Conservation (phyloP, 1,284 basidiomycete species). For the Pseudozyma hubeiensis region DNA sequence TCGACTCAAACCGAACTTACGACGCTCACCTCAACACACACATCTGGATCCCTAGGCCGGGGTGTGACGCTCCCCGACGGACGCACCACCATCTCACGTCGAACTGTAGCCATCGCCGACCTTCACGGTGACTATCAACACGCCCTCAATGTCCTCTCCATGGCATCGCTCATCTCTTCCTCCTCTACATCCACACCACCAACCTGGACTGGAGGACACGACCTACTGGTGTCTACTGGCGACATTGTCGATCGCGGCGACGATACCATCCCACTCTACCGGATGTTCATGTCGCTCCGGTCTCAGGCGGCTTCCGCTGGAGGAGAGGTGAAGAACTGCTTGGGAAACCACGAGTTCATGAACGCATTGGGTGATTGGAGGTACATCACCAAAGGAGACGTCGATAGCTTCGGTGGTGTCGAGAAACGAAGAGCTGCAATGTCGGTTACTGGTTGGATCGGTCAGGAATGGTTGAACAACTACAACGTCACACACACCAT, state of each 20-base stretch:
- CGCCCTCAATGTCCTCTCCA: constrained; percentile 59
- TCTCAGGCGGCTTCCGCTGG: constrained; percentile 42
- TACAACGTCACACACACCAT: constrained; percentile 59
- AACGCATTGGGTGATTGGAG: constrained; percentile 70
- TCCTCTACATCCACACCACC: not conserved
- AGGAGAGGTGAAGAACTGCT: constrained; percentile 54
- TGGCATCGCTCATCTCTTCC: constrained; percentile 48
- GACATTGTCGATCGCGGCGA: constrained; percentile 67
- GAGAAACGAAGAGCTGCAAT: constrained; percentile 51
- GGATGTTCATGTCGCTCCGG: constrained; percentile 55
- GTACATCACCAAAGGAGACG: constrained; percentile 70
- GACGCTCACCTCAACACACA: not conserved
- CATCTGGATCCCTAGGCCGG: constrained; percentile 4
- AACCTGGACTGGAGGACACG: constrained; percentile 57
- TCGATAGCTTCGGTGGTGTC: constrained; percentile 64
- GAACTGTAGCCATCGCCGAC: constrained; percentile 63
- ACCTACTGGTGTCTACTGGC: constrained; percentile 63
- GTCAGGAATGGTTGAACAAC: constrained; percentile 54
- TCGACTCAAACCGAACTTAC: not conserved
- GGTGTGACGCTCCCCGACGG: constrained; percentile 14
- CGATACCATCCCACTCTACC: constrained; percentile 65
- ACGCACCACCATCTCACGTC: constrained; percentile 16
- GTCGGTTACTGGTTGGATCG: constrained; percentile 70
- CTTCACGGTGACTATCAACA: constrained; percentile 65
- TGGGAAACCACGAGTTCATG: constrained; percentile 66